phyloP scores from a whole-genome alignment of 306 rosid species.

The Urtica urens region DNA sequence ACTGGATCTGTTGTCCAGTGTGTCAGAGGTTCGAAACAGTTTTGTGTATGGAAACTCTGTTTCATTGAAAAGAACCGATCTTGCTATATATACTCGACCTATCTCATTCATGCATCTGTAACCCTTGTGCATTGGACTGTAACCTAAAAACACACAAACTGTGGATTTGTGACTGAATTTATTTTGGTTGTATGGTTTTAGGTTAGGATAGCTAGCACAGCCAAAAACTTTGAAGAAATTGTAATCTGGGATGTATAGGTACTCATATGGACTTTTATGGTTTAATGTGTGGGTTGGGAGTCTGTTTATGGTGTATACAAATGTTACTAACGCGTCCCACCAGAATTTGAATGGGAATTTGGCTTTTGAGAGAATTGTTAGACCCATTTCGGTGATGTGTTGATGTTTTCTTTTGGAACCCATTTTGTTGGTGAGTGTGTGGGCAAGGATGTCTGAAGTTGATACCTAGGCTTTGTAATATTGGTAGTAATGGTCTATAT shows the following conservation, averaged over 20 bases:
- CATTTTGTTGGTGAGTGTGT: neutral
- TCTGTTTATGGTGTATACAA: neutral
- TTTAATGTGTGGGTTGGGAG: neutral
- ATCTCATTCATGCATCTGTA: too few relatives aligned
- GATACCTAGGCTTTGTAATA: neutral
- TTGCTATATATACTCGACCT: too few relatives aligned
- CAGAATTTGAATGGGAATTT: neutral
- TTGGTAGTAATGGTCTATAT: neutral
- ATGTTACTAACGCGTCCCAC: neutral
- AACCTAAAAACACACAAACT: neutral
- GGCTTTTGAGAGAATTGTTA: neutral
- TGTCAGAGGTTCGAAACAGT: too few relatives aligned
- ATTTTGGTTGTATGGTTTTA: neutral
- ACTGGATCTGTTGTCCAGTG: too few relatives aligned
- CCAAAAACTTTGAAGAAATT: neutral
- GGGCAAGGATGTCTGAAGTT: neutral
- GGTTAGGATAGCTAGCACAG: neutral
- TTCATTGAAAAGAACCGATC: too few relatives aligned
- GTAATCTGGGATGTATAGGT: neutral
- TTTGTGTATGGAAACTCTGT: too few relatives aligned
- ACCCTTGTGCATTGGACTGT: neutral
- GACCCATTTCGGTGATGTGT: neutral
- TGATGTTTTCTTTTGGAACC: neutral
- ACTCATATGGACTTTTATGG: neutral
- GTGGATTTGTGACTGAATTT: neutral